phyloP scores from a whole-genome alignment of 177 flowering plant species.

The Vitis hybrid region DNA sequence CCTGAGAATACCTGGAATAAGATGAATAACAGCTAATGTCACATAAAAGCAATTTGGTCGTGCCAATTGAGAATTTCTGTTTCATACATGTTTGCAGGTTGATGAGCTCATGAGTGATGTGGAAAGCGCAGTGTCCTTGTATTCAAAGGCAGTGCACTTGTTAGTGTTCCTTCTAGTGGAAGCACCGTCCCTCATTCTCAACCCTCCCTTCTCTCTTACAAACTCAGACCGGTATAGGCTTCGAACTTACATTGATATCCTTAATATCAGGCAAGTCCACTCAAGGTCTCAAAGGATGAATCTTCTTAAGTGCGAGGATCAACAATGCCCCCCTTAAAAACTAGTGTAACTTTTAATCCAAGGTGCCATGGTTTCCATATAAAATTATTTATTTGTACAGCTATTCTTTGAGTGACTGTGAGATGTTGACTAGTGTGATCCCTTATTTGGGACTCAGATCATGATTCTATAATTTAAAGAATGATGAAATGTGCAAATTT shows the following conservation, averaged over 20 bases:
- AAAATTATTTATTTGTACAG: conserved; percentile 59
- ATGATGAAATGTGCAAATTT: conserved; percentile 7
- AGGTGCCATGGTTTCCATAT: conserved; percentile 3
- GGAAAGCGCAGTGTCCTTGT: conserved; percentile 58
- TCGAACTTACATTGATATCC: conserved; percentile 67
- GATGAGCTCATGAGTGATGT: conserved; percentile 80
- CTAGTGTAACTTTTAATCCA: too few species aligned
- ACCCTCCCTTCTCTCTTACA: conserved; percentile 89
- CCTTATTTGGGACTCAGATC: background rate
- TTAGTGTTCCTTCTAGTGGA: conserved; percentile 81
- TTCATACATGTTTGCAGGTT: conserved; percentile 48
- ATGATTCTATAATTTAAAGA: conserved; percentile 6
- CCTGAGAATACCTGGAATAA: too few species aligned
- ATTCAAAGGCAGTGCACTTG: conserved; percentile 76
- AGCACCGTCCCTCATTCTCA: conserved; percentile 85
- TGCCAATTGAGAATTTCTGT: too few species aligned
- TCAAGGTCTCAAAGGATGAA: conserved; percentile 68
- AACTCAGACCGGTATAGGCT: conserved; percentile 82
- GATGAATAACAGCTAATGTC: too few species aligned
- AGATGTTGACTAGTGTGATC: conserved; percentile 2
- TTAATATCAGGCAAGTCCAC: conserved; percentile 69
- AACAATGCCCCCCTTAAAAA: conserved; percentile 26
- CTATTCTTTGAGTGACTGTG: conserved; percentile 35
- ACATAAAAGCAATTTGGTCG: too few species aligned
- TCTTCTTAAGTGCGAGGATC: conserved; percentile 65